Evolutionary conservation across 345 rosid genomes (phyloP), one percentile per base, ranked within the genome.

Genomic region (Noccaea caerulescens): DNA sequence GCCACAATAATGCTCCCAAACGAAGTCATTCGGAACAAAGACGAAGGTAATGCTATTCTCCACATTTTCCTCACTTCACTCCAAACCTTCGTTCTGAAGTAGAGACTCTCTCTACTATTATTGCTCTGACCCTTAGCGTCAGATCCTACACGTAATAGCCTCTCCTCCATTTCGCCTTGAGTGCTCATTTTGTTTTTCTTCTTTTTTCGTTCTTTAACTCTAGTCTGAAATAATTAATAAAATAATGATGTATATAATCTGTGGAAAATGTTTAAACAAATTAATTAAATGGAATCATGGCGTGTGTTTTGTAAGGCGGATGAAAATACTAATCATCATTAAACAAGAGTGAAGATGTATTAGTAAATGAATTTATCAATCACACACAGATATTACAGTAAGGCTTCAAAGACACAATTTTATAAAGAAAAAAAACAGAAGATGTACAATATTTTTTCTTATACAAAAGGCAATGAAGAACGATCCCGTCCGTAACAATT

Each of bases 1-100:
- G 89, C 85, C 12, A 87, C 80, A 44, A 84, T 82, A 12, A 84
- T 76, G 58, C 80, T 72, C 6, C 89, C 87, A 58, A 82, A 87
- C 1, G 79, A 41, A 30, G 82, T 72, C 6, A 76, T 73, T 49
- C 86, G 68, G 3, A 84, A 76, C 55, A 87, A 47, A 63, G 83
- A 81, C 0, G 89, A 77, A 3, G 88, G 89, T 76, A 83, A 77
- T 30, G 81, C 81, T 63, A 84, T 50, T 64, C 77, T 82, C 86
- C 83, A 84, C 70, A 80, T 45, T 39, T 81, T 82, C 6, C 67
- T 80, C 5, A 78, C 68, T 66, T 85, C 93, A 6, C 45, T 66
- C 87, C 84, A 84, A 49, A 85, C 64, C 74, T 80, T 81, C 9
- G 12, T 47, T 5, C 69, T 76, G 20, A 70, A 3, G 14, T 70